Evolutionary conservation across 2,329 filamentous ascomycete species (phyloP).

Genomic region (Parastagonospora nodorum): DNA sequence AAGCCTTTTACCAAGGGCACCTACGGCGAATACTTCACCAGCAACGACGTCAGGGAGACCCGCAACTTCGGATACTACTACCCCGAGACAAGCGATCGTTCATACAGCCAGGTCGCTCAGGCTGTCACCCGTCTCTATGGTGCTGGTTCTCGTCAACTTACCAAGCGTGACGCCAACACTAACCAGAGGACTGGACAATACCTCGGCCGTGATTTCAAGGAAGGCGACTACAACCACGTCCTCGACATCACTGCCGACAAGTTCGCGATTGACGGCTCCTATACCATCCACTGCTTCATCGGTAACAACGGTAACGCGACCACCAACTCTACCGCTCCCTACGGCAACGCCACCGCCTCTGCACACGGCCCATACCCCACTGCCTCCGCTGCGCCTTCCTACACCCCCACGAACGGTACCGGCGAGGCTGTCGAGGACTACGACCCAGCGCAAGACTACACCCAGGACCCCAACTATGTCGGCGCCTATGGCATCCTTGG

Average conservation of each 20-base stretch:
- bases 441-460: constrained; percentile 32
- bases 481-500: constrained; percentile 42
- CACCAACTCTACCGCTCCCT: constrained; percentile 26
- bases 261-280: constrained; percentile 43
- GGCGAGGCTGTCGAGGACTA: constrained; percentile 29
- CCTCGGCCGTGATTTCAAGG: constrained; percentile 37
- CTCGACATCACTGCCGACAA: constrained; percentile 41
- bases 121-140: constrained; percentile 40
- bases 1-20: constrained; percentile 42
- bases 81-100: constrained; percentile 37
- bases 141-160: constrained; percentile 47
- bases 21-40: constrained; percentile 53
- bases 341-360: constrained; percentile 21
- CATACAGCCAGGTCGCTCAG: constrained; percentile 25
- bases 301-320: constrained; percentile 36
- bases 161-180: constrained; percentile 24
- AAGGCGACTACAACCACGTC: constrained; percentile 44
- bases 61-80: constrained; percentile 51
- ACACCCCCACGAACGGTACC: constrained; percentile 17
- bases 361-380: constrained; percentile 21
- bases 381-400: constrained; percentile 14
- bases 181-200: constrained; percentile 27
- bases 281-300: constrained; percentile 44
- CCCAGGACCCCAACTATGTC: constrained; percentile 38
- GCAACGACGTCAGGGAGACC: constrained; percentile 37